Evolutionary conservation across 2,329 filamentous ascomycete species (phyloP), one percentile per base, ranked within the genome.

Genomic region (Colletotrichum agaves): DNA sequence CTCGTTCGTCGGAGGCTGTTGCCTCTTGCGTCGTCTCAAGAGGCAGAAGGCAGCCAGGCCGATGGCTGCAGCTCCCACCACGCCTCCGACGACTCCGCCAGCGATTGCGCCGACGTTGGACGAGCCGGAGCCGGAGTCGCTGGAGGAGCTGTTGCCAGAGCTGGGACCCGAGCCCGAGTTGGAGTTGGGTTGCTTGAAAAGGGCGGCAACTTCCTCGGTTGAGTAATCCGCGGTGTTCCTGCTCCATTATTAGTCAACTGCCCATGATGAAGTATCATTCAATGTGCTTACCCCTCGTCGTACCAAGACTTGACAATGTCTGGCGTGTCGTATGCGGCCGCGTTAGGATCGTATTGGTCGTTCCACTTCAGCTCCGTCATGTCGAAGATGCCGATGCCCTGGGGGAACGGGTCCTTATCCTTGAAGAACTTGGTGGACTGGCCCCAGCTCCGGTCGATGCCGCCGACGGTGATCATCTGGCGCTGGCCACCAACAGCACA

Each of bases 11-110:
- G 71, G 53, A n/a, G 70, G 60, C 43, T 74, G 74, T 27, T 76
- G 74, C 65, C 77, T 75, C 60, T 74, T 80, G 47, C 72, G 76
- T 27, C 78, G 78, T 21, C 79, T 81, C 60, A 82, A 58, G 19
- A 84, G 71, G 70, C 83, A 79, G 72, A 81, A 84, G 41, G 76
- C 74, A 10, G 72, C 78, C 6, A 78, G 69, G 19, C 75, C 78
- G 49, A 85, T 73, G n/a, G 85, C 72, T 3, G 74, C 79, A 19
- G 85, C 70, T 13, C 72, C 78, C 0, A 73, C 79, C 3, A 83
- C 78, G 12, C 83, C 83, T n/a, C 82, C 83, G 10, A 85, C 80
- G 3, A 78, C 77, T 27, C 83, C 83, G 11, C 83, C 83, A 7
- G 75, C 82, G 47, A 86, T 85, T 15, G 82, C 77, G 5, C 81